Conservation (phyloP, 257 asterid species). For the Cordia subcordata region DNA sequence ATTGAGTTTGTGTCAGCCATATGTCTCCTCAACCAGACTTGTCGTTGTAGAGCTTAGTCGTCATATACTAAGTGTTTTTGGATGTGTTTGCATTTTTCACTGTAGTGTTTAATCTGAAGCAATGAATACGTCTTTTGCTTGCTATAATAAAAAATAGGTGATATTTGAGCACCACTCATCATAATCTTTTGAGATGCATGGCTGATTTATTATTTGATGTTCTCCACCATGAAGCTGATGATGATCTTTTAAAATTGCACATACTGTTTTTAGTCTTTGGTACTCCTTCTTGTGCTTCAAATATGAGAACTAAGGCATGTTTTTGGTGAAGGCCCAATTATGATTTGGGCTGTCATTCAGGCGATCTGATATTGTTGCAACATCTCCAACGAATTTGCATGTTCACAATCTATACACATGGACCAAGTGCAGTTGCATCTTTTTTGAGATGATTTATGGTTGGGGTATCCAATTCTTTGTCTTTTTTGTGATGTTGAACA, state of each 20-base stretch:
- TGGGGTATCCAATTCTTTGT: no score
- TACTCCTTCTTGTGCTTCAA: background rate
- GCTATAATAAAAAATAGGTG: background rate
- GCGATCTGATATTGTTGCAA: no score
- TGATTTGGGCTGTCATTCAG: no score
- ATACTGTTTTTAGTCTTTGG: background rate
- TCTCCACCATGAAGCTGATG: background rate
- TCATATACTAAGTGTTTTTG: background rate
- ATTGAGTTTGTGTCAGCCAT: background rate
- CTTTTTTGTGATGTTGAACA: no score
- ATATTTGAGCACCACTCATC: background rate
- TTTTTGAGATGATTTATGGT: no score
- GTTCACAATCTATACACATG: no score
- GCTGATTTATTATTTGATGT: no score
- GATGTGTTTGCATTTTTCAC: background rate
- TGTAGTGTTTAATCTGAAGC: background rate
- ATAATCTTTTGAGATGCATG: no score
- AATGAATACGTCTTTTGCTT: background rate
- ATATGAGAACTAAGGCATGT: background rate
- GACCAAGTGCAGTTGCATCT: no score
- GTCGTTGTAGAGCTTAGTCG: background rate
- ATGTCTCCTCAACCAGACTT: background rate
- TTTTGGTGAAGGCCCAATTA: background rate
- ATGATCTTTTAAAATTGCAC: background rate
- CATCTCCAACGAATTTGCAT: no score